Percentiles rank a stretch among this genome's conserved stretches.
Conservation (phyloP, 2,329 filamentous ascomycete species). For the Sporothrix inflata region DNA sequence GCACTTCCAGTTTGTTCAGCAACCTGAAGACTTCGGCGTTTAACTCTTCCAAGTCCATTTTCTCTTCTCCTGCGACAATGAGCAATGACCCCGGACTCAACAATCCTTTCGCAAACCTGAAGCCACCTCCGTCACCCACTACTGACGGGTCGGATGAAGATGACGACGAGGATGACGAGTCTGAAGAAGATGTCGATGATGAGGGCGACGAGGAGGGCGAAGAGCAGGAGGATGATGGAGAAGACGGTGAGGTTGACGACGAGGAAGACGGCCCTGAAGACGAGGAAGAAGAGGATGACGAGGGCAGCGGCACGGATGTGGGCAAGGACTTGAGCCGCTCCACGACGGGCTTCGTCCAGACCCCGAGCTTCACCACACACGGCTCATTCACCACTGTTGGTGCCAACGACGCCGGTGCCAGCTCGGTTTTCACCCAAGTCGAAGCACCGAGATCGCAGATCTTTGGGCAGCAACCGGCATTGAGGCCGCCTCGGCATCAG, state of each 20-base stretch:
- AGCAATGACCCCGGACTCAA: constrained; percentile 9
- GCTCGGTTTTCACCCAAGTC: constrained; percentile 51
- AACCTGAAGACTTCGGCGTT: constrained; percentile 22
- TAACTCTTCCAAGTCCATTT: constrained; percentile 26
- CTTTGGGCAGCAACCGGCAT: constrained; percentile 61
- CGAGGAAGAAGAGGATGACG: constrained; percentile 54
- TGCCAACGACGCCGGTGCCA: constrained; percentile 50
- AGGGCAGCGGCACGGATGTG: constrained; percentile 67
- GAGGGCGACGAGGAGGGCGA: constrained; percentile 44
- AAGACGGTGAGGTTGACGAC: constrained; percentile 45
- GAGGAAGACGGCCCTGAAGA: constrained; percentile 52
- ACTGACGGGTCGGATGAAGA: constrained; percentile 34
- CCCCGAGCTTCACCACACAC: constrained; percentile 58
- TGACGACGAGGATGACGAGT: constrained; percentile 36
- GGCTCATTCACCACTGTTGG: constrained; percentile 56
- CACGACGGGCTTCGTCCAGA: constrained; percentile 47
- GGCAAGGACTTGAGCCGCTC: constrained; percentile 64
- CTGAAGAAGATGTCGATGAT: constrained; percentile 38
- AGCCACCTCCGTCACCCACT: constrained; percentile 31
- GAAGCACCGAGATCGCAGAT: constrained; percentile 50
- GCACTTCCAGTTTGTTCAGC: constrained; percentile 29
- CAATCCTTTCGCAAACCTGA: constrained; percentile 35
- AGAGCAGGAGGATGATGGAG: constrained; percentile 46
- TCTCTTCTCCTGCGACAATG: constrained; percentile 27
- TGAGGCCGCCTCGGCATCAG: constrained; percentile 56